phyloP scores from a whole-genome alignment of 331 rosid species.

The Quercus lobata region DNA sequence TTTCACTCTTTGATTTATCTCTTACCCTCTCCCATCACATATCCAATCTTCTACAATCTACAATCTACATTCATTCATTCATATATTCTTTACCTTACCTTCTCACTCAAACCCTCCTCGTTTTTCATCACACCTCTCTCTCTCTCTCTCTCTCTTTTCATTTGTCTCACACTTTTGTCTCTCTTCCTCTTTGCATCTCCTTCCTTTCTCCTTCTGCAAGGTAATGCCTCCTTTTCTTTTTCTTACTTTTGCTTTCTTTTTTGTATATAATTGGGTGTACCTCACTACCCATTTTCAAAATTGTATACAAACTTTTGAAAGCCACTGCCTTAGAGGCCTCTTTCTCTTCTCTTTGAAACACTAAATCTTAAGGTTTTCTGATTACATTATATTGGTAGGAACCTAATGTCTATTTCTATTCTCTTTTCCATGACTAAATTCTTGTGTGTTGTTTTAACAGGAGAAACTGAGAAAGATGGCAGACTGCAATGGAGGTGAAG shows the following conservation, averaged over 20 bases:
- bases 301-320: conserved; percentile 8
- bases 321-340: neutral
- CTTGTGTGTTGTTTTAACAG: conserved; percentile 27
- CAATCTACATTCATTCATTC: neutral
- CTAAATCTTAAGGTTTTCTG: conserved; percentile 10
- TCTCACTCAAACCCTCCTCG: conserved; percentile 48
- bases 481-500: conserved; percentile 52
- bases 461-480: conserved; percentile 43
- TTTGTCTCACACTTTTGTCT: neutral
- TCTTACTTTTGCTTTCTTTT: neutral
- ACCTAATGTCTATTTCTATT: neutral
- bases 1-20: neutral
- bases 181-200: conserved; percentile 44
- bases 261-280: conserved; percentile 5
- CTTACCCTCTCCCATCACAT: conserved; percentile 12
- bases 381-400: neutral
- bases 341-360: conserved; percentile 6
- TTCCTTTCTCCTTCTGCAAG: conserved; percentile 78
- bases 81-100: conserved; percentile 74
- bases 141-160: conserved; percentile 10
- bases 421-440: neutral
- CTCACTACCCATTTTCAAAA: conserved; percentile 4
- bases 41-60: neutral
- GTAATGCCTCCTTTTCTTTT: conserved; percentile 42
- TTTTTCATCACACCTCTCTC: conserved; percentile 1